These are phyloP conservation scores for Pueraria montana DNA, from an alignment of 306 rosid genomes.

Conservation along the genomic window DNA sequence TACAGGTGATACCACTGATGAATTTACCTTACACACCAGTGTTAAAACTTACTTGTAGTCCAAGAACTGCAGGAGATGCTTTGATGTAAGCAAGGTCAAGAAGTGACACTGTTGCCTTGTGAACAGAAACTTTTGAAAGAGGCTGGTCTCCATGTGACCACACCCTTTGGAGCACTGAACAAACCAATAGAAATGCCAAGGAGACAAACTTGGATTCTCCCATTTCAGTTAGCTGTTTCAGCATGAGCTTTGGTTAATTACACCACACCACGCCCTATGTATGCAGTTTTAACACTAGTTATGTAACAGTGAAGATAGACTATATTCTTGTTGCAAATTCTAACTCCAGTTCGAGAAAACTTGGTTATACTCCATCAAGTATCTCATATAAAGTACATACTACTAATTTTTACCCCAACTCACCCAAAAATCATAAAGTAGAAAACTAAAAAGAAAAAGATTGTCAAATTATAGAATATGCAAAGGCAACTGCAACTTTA, in stretches of 20 bases:
- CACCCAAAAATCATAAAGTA: not conserved
- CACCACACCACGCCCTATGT: constrained; percentile 19
- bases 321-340: too few species aligned
- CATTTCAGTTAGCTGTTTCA: constrained; percentile 48
- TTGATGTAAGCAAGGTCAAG: constrained; percentile 65
- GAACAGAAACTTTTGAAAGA: constrained; percentile 68
- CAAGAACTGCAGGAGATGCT: constrained; percentile 69
- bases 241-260: constrained; percentile 18
- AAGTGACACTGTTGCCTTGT: constrained; percentile 63
- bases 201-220: constrained; percentile 48
- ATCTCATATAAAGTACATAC: not conserved
- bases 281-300: too few species aligned
- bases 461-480: constrained; percentile 10
- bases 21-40: constrained; percentile 11
- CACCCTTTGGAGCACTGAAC: constrained; percentile 56
- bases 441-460: not conserved
- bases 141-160: constrained; percentile 77
- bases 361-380: not conserved
- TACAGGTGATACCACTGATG: not conserved
- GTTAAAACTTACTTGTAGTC: constrained; percentile 63
- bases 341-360: constrained; percentile 35
- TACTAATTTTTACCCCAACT: constrained; percentile 9
- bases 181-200: constrained; percentile 54
- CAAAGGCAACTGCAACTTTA: constrained; percentile 3
- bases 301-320: too few species aligned